Evolutionary conservation across 306 rosid species (phyloP), one percentile per base, ranked within the genome.

Genomic region (Medicago ruthenica): DNA sequence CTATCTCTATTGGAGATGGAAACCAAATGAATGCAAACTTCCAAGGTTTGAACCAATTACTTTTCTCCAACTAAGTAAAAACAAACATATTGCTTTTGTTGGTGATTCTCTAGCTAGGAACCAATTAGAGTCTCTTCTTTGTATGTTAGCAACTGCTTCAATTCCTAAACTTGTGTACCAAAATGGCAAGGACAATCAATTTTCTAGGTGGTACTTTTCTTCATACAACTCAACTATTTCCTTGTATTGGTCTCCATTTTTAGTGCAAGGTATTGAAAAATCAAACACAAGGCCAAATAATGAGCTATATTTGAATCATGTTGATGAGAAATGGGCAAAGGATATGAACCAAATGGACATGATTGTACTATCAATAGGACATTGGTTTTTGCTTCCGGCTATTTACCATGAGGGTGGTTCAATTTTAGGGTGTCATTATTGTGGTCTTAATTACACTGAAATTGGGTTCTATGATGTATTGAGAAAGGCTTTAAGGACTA

Each of bases 101-200:
- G 98, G 98, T 4, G 98, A 94, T 55, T 94, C 98, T 75, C 70
- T 94, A 85, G 97, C 98, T 1, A 94, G 98, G 75, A 94, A 94
- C 85, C 98, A 94, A 80, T 48, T 91, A 58, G 98, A 94, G 77
- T 94, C 98, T 7, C 93, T 94, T 65, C 88, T 94, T 11, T 94
- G 98, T 75, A 82, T 91, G 90, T 4, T 94, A 15, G 53, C 94
- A 81, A 76, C 91, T 21, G 53, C 79, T 21, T 89, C 92, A 18
- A 47, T 74, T 16, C 98, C 97, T 1, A 65, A 77, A 17, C 92
- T 88, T 59, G 81, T 90, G 47, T 88, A 86, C 67, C 51, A 40
- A 55, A 47, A 75, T 3, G 86, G 88, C 2, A 83, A 86, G 36
- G 94, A 90, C 2, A 83, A 74, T 78, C 82, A 88, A 59, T 94